Evolutionary conservation across 2,329 filamentous ascomycete genomes (phyloP).

Genomic region (Talaromyces sp.): DNA sequence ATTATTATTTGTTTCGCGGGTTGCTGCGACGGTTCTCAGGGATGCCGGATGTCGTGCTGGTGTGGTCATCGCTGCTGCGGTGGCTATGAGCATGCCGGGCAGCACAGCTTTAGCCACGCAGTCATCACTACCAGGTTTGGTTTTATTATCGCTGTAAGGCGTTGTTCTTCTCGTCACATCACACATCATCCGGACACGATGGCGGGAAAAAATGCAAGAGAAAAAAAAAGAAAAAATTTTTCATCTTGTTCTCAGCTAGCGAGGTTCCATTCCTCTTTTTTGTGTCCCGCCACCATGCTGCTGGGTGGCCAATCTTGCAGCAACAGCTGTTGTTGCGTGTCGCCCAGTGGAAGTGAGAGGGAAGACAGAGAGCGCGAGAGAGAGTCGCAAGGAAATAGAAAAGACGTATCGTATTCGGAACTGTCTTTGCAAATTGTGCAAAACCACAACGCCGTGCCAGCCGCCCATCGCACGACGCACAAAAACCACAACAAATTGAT

Average conservation of each 20-base stretch:
- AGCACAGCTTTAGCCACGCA: not conserved
- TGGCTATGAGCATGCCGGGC: too few relatives aligned
- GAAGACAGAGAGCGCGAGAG: not conserved
- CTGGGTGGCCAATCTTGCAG: not conserved
- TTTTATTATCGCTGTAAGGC: too few relatives aligned
- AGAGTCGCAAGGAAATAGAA: too few relatives aligned
- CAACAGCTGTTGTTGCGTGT: not conserved
- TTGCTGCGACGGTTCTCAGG: not conserved
- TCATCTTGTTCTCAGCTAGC: not conserved
- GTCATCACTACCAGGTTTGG: too few relatives aligned
- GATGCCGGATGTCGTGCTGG: not conserved
- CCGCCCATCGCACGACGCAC: not conserved
- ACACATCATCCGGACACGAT: not conserved
- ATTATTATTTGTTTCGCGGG: not conserved
- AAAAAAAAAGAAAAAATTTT: constrained; percentile 8
- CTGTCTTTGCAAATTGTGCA: not conserved
- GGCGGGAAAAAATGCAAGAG: not conserved
- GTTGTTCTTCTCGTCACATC: not conserved
- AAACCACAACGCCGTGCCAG: not conserved
- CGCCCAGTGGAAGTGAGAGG: not conserved
- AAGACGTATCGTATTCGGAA: not conserved
- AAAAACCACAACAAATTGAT: not conserved
- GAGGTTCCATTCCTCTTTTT: not conserved
- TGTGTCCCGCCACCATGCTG: not conserved
- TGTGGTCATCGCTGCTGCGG: not conserved